Evolutionary conservation across 2,329 filamentous ascomycete genomes (phyloP).

Genomic region (Penicillium decumbens): DNA sequence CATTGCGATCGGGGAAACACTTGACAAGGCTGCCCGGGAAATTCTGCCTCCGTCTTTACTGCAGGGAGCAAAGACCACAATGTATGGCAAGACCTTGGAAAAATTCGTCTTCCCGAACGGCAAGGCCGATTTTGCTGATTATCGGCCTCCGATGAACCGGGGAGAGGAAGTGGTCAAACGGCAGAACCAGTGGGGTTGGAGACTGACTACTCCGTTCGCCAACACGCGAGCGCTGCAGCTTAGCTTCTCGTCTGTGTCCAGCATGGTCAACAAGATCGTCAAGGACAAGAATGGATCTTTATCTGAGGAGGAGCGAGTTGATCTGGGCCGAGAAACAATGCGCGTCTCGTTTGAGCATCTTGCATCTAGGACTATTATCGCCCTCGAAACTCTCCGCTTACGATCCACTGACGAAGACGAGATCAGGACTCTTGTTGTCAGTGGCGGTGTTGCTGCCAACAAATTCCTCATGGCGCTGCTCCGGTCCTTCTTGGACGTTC

Average conservation of each 20-base stretch:
- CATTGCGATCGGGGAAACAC: slow-evolving; percentile 80
- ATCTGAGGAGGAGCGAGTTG: slow-evolving; percentile 57
- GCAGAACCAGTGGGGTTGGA: slow-evolving; percentile 59
- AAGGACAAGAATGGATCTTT: slow-evolving; percentile 37
- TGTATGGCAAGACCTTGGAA: slow-evolving; percentile 79
- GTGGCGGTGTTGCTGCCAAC: slow-evolving; percentile 88
- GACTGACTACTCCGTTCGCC: slow-evolving; percentile 62
- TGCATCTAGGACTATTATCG: slow-evolving; percentile 66
- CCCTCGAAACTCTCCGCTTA: slow-evolving; percentile 48
- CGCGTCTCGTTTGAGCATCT: slow-evolving; percentile 83
- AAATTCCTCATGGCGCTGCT: slow-evolving; percentile 67
- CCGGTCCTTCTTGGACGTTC: slow-evolving; percentile 57
- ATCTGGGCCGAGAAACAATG: slow-evolving; percentile 70
- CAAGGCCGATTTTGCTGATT: slow-evolving; percentile 42
- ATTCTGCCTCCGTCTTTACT: slow-evolving; percentile 64
- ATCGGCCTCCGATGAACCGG: slow-evolving; percentile 56
- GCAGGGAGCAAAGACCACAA: slow-evolving; percentile 55
- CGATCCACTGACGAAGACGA: slow-evolving; percentile 18
- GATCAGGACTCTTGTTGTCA: slow-evolving; percentile 67
- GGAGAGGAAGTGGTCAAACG: slow-evolving; percentile 55
- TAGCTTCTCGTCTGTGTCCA: slow-evolving; percentile 69
- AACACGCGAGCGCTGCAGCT: slow-evolving; percentile 59
- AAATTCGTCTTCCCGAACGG: slow-evolving; percentile 65
- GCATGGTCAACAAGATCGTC: slow-evolving; percentile 58
- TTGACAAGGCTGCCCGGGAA: slow-evolving; percentile 79